Base-by-base conservation (phyloP, 2,329 filamentous ascomycete species). In the Penicillium sp. region DNA sequence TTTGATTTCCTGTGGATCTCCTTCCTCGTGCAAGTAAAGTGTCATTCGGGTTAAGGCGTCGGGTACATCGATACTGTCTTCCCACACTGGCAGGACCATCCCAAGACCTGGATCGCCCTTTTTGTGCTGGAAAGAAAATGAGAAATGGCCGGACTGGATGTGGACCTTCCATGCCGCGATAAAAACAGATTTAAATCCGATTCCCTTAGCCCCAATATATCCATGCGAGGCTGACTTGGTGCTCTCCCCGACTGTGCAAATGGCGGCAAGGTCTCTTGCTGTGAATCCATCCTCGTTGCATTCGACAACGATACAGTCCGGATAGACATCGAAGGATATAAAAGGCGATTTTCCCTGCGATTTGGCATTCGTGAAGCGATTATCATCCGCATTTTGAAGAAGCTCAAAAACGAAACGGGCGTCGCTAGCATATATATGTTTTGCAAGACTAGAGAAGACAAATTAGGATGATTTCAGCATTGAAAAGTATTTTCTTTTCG, bases 51-150 rank as follows among this genome's bases (percentile, higher is more conserved):
- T 79, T 1, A 58, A 5, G 2, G 19, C 21, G 5, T 52, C 26
- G 21, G 40, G 51, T 47, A 19, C 23, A 36, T 47, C 29, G 28
- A 14, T 21, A 33, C 23, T 24, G 3, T 61, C 42, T 37, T 65
- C 55, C 47, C 68, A 65, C 1, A 68, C 70, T 48, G 81, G 81
- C 0, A 75, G 75, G 1, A 83, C 75, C 80, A 83, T 84, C 1
- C 80, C 81, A 31, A 83, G 66, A 1, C 81, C 81, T 0, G 72
- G 70, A 2, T 80, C 76, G 0, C 72, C 76, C 19, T 28, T 45
- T 1, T 48, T 51, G 52, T 75, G 66, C n/a, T 66, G 40, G 42
- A 75, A 76, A 2, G 52, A 61, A 52, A 77, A 77, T 0, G 69
- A 73, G 56, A 69, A 76, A 1, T 65, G 21, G 1, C 69, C 70